Evolutionary conservation across 1,139 yeast species (phyloP).

Genomic region (Petasospora fabianii): DNA sequence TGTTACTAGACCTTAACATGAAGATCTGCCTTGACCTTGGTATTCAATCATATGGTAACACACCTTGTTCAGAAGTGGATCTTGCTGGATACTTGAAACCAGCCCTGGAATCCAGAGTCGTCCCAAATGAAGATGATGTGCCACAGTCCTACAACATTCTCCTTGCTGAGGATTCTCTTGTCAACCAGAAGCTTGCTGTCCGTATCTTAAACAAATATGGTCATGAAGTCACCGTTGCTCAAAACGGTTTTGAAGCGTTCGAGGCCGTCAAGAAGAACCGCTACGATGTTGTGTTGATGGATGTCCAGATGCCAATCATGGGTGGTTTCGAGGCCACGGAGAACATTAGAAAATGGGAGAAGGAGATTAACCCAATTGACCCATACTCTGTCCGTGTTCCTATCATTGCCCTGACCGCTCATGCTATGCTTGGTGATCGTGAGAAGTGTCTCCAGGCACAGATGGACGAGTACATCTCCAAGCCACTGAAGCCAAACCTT

Average conservation of each 20-base stretch:
- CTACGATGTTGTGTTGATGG: slow-evolving; percentile 85
- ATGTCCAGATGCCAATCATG: slow-evolving; percentile 94
- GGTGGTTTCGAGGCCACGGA: slow-evolving; percentile 92
- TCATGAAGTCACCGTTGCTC: slow-evolving; percentile 78
- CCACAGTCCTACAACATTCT: slow-evolving; percentile 70
- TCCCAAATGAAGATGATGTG: slow-evolving; percentile 77
- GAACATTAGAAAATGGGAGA: slow-evolving; percentile 83
- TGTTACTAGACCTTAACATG: slow-evolving; percentile 76
- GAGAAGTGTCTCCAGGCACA: slow-evolving; percentile 83
- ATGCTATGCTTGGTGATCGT: slow-evolving; percentile 84
- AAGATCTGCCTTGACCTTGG: slow-evolving; percentile 81
- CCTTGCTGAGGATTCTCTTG: slow-evolving; percentile 83
- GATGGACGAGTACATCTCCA: slow-evolving; percentile 87
- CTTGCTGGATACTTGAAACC: slow-evolving; percentile 80
- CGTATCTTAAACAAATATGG: slow-evolving; percentile 80
- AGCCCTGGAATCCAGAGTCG: slow-evolving; percentile 77
- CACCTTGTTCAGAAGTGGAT: slow-evolving; percentile 80
- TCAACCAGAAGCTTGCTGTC: slow-evolving; percentile 82
- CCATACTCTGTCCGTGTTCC: slow-evolving; percentile 70
- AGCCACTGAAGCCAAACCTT: slow-evolving; percentile 80
- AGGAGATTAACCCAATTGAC: slow-evolving; percentile 56
- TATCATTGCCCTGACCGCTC: slow-evolving; percentile 85
- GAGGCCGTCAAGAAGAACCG: slow-evolving; percentile 57
- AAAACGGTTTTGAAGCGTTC: slow-evolving; percentile 78
- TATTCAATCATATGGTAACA: slow-evolving; percentile 81